Conservation (phyloP, 495 filamentous ascomycete species). For the Xylaria telfairii region DNA sequence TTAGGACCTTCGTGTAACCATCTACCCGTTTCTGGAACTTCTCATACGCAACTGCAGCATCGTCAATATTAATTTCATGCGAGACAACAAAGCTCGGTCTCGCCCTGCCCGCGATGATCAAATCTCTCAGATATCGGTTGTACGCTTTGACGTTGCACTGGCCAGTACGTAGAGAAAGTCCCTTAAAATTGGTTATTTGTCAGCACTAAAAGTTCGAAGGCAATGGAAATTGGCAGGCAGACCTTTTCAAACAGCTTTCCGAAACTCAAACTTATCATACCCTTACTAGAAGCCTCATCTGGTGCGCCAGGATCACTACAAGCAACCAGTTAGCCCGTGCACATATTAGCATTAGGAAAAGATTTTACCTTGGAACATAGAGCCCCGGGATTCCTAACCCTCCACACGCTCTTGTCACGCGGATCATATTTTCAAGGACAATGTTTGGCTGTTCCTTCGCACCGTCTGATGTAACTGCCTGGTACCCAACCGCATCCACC, state of each 20-base stretch:
- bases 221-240: conserved; percentile 27
- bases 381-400: too few species aligned
- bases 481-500: too few species aligned
- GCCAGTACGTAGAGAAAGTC: conserved; percentile 54
- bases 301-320: conserved; percentile 43
- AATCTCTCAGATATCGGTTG: conserved; percentile 46
- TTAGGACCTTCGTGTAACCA: conserved; percentile 42
- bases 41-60: conserved; percentile 56
- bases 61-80: conserved; percentile 61
- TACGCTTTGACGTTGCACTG: conserved; percentile 67
- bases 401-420: too few species aligned
- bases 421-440: too few species aligned
- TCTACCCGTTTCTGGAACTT: conserved; percentile 58
- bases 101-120: conserved; percentile 63
- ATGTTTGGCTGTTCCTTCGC: too few species aligned
- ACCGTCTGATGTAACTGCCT: too few species aligned
- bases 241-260: conserved; percentile 69
- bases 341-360: background rate
- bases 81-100: conserved; percentile 64
- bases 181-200: background rate
- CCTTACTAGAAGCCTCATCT: conserved; percentile 53
- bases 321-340: background rate
- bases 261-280: conserved; percentile 64
- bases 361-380: background rate
- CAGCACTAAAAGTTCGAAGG: too few species aligned